Base-by-base conservation (phyloP, 1,139 yeast species). In the Geotrichum citri-aurantii region DNA sequence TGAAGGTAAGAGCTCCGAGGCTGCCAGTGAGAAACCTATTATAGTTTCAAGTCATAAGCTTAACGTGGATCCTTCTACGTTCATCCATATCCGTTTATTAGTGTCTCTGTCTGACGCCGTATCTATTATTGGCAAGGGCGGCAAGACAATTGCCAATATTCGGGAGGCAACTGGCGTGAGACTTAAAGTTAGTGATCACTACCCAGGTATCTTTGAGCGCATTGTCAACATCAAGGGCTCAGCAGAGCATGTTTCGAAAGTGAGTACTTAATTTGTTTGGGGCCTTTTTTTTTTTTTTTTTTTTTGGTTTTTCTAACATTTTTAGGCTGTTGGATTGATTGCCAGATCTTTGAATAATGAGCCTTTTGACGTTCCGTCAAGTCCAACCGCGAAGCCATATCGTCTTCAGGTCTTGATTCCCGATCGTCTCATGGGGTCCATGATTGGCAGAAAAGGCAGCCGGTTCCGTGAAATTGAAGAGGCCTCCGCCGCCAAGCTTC, bases 381-480 rank as follows among this genome's bases (percentile, higher is more conserved):
- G 81, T 2, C 73, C 81, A 48, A 77, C 78, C 56, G 81, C 89
- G 42, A 75, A 76, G 62, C 82, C 79, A 57, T 81, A 83, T 63
- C 80, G 80, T 57, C 73, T 90, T 64, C 80, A 85, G 63, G 69
- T 90, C 19, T 74, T 90, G 59, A 79, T 91, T 44, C 96, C 97
- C 1, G 93, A 89, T 71, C 85, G 87, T 2, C 75, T 87, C 69
- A 88, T 89, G 76, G 96, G 96, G 0, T 86, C 81, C 65, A 80
- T 91, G 55, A 90, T 90, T 65, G 97, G 97, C 14, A 86, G 86
- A 66, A 85, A 79, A 59, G 96, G 96, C 11, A 75, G 81, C 19
- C 81, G 84, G 64, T 84, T 91, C 68, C 78, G 91, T 62, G 95
- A 89, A 70, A 88, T 91, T 65, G 96, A 89, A 72, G 92, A 86